Evolutionary conservation across 768 basidiomycete genomes (phyloP), one percentile per base, ranked within the genome.

Genomic region (Vararia minispora): DNA sequence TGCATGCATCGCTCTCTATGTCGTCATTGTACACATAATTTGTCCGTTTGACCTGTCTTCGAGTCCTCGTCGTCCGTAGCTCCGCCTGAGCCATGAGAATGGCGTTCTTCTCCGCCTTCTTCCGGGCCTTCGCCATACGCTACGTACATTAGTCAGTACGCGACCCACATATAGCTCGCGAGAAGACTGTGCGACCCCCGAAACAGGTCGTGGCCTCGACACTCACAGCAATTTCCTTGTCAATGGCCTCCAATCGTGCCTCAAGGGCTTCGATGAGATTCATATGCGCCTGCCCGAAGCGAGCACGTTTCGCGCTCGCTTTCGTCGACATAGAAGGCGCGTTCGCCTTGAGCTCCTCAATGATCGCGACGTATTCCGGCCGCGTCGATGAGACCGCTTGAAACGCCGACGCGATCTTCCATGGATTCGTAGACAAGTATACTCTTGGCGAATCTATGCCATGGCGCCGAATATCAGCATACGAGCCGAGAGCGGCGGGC

Each of bases 401-500:
- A 51, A 90, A 83, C 12, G 79, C 79, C 23, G 84, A 78, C 7
- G 78, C 74, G 29, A 79, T 78, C 63, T 89, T 91, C 86, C 85
- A 91, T 16, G 88, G 88, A 58, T 91, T 91, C 11, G 82, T 84
- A 24, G 87, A 89, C 27, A 72, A 62, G 52, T 86, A 91, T 37
- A 90, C 60, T 43, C 88, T 76, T 18, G 87, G 84, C 33, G 88
- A 89, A 64, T 86, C 87, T 90, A 47, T 35, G 41, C 23, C 31
- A 31, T 16, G 24, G 28, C 40, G 25, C 20, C 13, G 40, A 56
- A 52, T 45, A 43, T 44, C 47, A 37, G 47, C 50, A 44, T 43
- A 37, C 56, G 42, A n/a, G n/a, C n/a, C n/a, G n/a, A n/a, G n/a
- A 24, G 29, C 12, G 12, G 32, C 16, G 17, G 17, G 32, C 16